Evolutionary conservation across 441 rosid genomes (phyloP).

Genomic region (Populus trichocarpa): DNA sequence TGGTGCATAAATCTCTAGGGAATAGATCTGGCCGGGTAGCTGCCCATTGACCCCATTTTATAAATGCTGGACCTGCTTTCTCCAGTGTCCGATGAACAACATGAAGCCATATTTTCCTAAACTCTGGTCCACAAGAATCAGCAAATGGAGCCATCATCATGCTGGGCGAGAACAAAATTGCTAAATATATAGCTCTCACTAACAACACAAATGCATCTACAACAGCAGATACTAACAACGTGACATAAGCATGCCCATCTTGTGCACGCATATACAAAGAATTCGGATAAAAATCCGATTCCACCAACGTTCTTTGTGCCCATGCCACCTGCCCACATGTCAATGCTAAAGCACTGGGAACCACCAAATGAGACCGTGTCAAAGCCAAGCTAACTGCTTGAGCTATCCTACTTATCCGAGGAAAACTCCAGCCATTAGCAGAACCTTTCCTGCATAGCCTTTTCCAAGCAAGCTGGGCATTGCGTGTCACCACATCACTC

Average conservation of each 20-base stretch:
- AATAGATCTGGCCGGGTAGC: constrained; percentile 99
- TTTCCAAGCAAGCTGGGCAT: constrained; percentile 67
- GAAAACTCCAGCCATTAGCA: constrained; percentile 27
- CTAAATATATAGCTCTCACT: constrained; percentile 73
- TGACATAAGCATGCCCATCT: constrained; percentile 69
- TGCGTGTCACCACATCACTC: constrained; percentile 39
- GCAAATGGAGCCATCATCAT: constrained; percentile 81
- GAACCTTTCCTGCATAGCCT: constrained; percentile 45
- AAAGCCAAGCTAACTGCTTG: constrained; percentile 89
- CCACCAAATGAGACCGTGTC: constrained; percentile 58
- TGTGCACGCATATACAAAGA: constrained; percentile 70
- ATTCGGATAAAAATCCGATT: constrained; percentile 46
- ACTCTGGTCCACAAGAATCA: constrained; percentile 59
- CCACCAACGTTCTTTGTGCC: constrained; percentile 52
- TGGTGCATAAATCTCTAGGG: constrained; percentile 81
- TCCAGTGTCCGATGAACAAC: constrained; percentile 80
- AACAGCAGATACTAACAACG: constrained; percentile 43
- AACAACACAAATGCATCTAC: constrained; percentile 67
- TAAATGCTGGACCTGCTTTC: constrained; percentile 96
- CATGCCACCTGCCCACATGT: constrained; percentile 63
- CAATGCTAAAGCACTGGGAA: constrained; percentile 61
- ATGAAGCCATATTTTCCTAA: constrained; percentile 76
- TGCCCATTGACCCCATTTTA: constrained; percentile 99
- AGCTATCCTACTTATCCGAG: constrained; percentile 58
- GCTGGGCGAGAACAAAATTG: constrained; percentile 78